These are phyloP conservation scores for Prunus armeniaca DNA, from an alignment of 306 rosid species.

Conservation along the genomic window DNA sequence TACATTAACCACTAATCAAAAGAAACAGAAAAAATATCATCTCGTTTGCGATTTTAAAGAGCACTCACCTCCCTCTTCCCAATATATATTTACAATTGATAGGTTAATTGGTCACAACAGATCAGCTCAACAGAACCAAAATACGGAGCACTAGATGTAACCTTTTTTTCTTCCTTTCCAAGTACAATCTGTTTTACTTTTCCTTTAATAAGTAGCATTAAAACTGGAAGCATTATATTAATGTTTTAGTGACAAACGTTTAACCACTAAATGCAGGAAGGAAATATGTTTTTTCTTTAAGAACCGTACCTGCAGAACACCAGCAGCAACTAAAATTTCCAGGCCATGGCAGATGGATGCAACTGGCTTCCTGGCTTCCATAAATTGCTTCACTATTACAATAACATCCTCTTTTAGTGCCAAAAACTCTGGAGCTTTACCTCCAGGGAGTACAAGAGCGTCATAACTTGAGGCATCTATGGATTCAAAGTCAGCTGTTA, in stretches of 20 bases:
- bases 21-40: no score
- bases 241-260: no score
- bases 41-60: no score
- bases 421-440: constrained; percentile 54
- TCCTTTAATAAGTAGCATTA: no score
- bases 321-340: constrained; percentile 81
- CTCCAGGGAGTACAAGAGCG: constrained; percentile 58
- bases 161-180: no score
- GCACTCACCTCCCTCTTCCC: no score
- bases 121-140: neutral
- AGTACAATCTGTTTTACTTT: no score
- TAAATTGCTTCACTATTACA: constrained; percentile 38
- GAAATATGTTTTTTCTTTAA: neutral
- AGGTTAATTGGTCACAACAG: no score
- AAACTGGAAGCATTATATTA: no score
- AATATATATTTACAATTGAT: no score
- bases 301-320: constrained; percentile 66
- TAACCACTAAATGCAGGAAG: no score
- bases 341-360: constrained; percentile 77
- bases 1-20: no score
- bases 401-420: constrained; percentile 42
- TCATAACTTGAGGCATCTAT: constrained; percentile 61
- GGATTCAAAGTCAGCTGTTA: constrained; percentile 61
- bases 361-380: constrained; percentile 50
- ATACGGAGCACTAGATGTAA: neutral